Evolutionary conservation across 2,329 filamentous ascomycete genomes (phyloP), one percentile per base, ranked within the genome.

Genomic region (Diaporthe citri): DNA sequence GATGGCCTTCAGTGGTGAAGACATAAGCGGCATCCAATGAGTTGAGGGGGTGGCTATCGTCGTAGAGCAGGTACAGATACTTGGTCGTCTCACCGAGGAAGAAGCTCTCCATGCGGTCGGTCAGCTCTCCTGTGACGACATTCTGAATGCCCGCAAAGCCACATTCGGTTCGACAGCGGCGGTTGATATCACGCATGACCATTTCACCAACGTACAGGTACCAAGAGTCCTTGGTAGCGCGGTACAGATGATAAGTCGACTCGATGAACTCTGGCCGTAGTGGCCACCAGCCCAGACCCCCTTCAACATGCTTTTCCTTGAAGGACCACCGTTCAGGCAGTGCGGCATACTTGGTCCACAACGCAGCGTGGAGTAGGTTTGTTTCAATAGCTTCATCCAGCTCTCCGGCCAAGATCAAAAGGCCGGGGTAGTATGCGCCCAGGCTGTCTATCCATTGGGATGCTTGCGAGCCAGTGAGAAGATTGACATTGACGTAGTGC

Each of bases 51-150:
- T 98, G 97, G 20, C 92, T 89, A 6, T 92, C 89, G 78, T 97
- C 94, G 82, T 97, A 98, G 3, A 98, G 90, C 72, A 99, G 86
- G 82, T 97, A 98, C 77, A 99, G 87, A 83, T 99, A 99, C 84
- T 98, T 98, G 59, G 95, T 93, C 1, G 97, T 99, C 84, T 99
- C 97, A 20, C 97, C 96, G 1, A 99, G 88, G 81, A 98, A 98
- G 88, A 98, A 99, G 82, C 96, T 98, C 84, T 99, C 97, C 97
- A 98, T 98, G 46, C 97, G 93, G 82, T 99, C 96, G 79, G 91
- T 94, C 83, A 95, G 91, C 84, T 98, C 95, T 4, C 96, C 96
- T 7, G 90, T 94, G 46, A 93, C 87, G 12, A 96, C 94, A 82
- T 96, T 93, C 80, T 95, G 93, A 48, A 98, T 88, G 0, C 96